phyloP scores from a whole-genome alignment of 2,329 filamentous ascomycete genomes.

The Hymenoscyphus fructigenus region DNA sequence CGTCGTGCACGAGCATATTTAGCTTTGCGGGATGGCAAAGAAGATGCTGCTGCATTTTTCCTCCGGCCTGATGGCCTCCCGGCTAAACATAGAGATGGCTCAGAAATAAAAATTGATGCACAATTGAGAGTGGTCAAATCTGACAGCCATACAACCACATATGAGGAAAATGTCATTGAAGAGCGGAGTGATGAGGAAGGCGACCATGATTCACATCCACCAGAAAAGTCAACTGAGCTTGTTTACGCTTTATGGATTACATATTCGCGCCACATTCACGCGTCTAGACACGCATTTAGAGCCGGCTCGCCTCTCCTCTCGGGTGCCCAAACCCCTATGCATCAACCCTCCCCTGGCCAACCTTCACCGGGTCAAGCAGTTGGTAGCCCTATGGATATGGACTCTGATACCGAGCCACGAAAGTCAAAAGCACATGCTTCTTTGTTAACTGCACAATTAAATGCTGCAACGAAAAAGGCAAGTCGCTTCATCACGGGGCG shows the following conservation, averaged over 20 bases:
- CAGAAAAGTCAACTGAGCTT: constrained; percentile 64
- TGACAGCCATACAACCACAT: constrained; percentile 60
- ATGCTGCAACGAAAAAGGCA: constrained; percentile 55
- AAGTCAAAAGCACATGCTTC: constrained; percentile 43
- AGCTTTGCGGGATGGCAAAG: constrained; percentile 77
- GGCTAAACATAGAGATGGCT: constrained; percentile 85
- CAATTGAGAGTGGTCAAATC: constrained; percentile 96
- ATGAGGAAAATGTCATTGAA: constrained; percentile 63
- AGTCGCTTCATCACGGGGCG: constrained; percentile 52
- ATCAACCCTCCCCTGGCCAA: constrained; percentile 77
- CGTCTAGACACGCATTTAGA: constrained; percentile 60
- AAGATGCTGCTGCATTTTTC: constrained; percentile 77
- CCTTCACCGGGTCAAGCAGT: constrained; percentile 44
- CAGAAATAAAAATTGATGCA: constrained; percentile 88
- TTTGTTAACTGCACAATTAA: constrained; percentile 55
- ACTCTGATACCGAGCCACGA: constrained; percentile 52
- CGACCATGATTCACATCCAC: constrained; percentile 39
- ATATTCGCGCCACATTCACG: constrained; percentile 90
- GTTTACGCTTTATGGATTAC: constrained; percentile 97
- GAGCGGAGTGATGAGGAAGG: constrained; percentile 58
- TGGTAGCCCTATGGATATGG: constrained; percentile 56
- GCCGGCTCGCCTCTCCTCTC: constrained; percentile 63
- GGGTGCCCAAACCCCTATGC: constrained; percentile 67
- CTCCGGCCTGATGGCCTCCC: constrained; percentile 80
- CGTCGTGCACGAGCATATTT: constrained; percentile 82